Evolutionary conservation across 441 rosid genomes (phyloP).

Genomic region (Pelargonium fulgidum): DNA sequence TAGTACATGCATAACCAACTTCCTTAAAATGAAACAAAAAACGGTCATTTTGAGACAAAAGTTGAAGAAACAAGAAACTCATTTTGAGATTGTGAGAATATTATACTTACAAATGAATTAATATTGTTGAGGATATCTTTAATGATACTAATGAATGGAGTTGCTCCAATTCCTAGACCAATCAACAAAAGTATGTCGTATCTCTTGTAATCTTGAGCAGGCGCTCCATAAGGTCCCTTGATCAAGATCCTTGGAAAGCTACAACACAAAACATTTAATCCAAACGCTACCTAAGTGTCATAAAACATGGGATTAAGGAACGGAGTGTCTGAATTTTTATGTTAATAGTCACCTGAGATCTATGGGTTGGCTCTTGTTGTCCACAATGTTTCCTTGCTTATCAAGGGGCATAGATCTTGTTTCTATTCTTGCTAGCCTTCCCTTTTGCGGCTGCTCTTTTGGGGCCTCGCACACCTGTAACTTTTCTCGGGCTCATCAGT

Average conservation of each 20-base stretch:
- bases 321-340: too few species aligned
- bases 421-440: conserved; percentile 55
- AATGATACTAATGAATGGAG: conserved; percentile 85
- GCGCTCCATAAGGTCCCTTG: conserved; percentile 92
- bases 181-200: conserved; percentile 71
- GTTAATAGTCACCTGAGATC: too few species aligned
- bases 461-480: conserved; percentile 65
- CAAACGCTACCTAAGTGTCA: too few species aligned
- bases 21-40: too few species aligned
- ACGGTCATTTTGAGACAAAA: too few species aligned
- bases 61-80: too few species aligned
- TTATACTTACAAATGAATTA: background rate
- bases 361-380: too few species aligned
- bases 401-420: conserved; percentile 42
- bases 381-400: background rate
- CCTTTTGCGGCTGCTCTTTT: conserved; percentile 26
- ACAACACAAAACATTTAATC: conserved; percentile 1
- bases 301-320: too few species aligned
- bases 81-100: too few species aligned
- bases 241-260: conserved; percentile 66
- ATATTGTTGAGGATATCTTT: conserved; percentile 75
- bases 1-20: background rate
- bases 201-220: conserved; percentile 73
- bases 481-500: background rate
- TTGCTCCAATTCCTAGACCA: conserved; percentile 93